These are phyloP conservation scores for Candida glaebosa DNA, from an alignment of 805 yeast species.

Conservation along the genomic window DNA sequence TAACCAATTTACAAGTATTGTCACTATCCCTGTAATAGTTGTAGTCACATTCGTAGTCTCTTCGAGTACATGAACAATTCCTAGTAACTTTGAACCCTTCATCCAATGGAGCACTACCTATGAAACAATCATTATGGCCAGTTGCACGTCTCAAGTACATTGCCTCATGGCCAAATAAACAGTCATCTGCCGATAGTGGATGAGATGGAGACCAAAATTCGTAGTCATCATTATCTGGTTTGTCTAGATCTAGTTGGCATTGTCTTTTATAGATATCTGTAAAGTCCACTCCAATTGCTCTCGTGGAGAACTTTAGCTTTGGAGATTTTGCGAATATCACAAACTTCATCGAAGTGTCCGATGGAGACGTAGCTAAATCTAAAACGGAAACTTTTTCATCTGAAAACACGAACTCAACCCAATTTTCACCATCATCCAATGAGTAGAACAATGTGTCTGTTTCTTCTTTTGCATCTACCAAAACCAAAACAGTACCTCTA, in stretches of 20 bases:
- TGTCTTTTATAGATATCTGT: conserved; percentile 33
- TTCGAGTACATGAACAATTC: conserved; percentile 81
- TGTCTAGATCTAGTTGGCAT: conserved; percentile 41
- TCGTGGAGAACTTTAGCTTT: conserved; percentile 40
- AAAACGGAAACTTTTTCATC: conserved; percentile 51
- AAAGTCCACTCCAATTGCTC: conserved; percentile 39
- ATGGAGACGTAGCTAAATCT: conserved; percentile 87
- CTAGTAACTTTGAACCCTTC: conserved; percentile 54
- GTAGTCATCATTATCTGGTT: conserved; percentile 38
- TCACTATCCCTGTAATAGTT: conserved; percentile 68
- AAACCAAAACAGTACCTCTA: conserved; percentile 79
- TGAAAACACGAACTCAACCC: conserved; percentile 66
- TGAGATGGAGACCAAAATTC: conserved; percentile 43
- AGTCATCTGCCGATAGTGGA: conserved; percentile 32
- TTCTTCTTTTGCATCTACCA: conserved; percentile 56
- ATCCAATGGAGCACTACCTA: conserved; percentile 56
- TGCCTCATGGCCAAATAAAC: conserved; percentile 43
- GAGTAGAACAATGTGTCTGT: conserved; percentile 66
- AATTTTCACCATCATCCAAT: conserved; percentile 72
- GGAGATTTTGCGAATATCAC: conserved; percentile 49
- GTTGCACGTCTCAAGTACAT: conserved; percentile 37
- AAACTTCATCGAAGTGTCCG: conserved; percentile 83
- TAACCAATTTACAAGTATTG: conserved; percentile 83
- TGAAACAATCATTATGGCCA: conserved; percentile 62
- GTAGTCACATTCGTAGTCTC: conserved; percentile 92